phyloP scores from a whole-genome alignment of 495 filamentous ascomycete species.

The Penicillium desertorum region DNA sequence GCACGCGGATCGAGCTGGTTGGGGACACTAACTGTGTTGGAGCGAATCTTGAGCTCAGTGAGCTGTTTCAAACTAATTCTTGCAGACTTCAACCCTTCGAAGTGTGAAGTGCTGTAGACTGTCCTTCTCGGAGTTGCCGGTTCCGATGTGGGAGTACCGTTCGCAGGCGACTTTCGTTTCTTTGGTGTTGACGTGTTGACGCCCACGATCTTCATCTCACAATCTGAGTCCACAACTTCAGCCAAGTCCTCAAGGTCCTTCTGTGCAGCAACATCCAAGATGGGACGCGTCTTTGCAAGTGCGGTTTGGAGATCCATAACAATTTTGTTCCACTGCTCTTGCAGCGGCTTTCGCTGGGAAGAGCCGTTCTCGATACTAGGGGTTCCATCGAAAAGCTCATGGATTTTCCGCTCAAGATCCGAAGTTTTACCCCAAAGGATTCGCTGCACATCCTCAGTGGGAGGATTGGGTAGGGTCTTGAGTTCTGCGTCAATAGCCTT shows the following conservation, averaged over 20 bases:
- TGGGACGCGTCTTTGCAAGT: slow-evolving; percentile 36
- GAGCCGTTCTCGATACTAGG: slow-evolving; percentile 5
- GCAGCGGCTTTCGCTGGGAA: slow-evolving; percentile 27
- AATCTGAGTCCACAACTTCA: slow-evolving; percentile 28
- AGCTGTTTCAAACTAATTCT: slow-evolving; percentile 36
- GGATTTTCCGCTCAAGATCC: slow-evolving; percentile 32
- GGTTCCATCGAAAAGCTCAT: slow-evolving; percentile 38
- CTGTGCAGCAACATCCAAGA: slow-evolving; percentile 13
- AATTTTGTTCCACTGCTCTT: slow-evolving; percentile 38
- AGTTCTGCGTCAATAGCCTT: slow-evolving; percentile 49
- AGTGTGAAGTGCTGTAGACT: background rate
- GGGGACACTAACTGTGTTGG: slow-evolving; percentile 37
- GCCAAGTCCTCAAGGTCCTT: slow-evolving; percentile 10
- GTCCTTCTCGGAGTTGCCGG: slow-evolving; percentile 1
- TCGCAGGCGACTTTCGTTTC: slow-evolving; percentile 25
- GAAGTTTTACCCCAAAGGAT: slow-evolving; percentile 39
- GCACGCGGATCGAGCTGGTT: slow-evolving; percentile 46
- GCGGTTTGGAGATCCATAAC: slow-evolving; percentile 39
- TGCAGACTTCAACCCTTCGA: background rate
- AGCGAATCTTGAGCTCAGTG: slow-evolving; percentile 38
- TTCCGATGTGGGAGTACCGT: background rate
- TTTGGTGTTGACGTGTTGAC: background rate
- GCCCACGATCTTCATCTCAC: slow-evolving; percentile 19
- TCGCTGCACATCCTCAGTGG: slow-evolving; percentile 38
- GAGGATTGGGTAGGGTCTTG: slow-evolving; percentile 54